Evolutionary conservation across 805 yeast genomes (phyloP).

Genomic region (Aciculoconidium aculeatum): DNA sequence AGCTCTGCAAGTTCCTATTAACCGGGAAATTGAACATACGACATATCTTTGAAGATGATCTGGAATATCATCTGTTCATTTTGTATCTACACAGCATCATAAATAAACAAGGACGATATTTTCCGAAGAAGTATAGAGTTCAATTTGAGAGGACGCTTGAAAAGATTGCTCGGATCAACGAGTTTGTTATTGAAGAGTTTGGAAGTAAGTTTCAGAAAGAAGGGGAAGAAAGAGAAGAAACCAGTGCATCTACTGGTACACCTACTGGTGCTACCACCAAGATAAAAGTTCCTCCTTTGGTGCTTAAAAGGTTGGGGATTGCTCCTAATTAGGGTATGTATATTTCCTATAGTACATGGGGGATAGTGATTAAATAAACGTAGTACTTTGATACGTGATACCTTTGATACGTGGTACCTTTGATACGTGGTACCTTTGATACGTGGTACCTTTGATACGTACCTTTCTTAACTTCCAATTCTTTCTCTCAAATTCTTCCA

Average conservation of each 20-base stretch:
- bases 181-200: slow-evolving; percentile 6
- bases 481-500: slow-evolving; percentile 33
- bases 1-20: slow-evolving; percentile 1
- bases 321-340: neutral
- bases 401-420: slow-evolving; percentile 2
- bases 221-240: neutral
- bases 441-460: too few relatives aligned
- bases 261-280: slow-evolving; percentile 4
- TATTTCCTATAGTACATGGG: neutral
- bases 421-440: slow-evolving; percentile 2
- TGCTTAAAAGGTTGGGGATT: slow-evolving; percentile 11
- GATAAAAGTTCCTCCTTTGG: slow-evolving; percentile 10
- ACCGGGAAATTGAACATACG: slow-evolving; percentile 1
- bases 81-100: slow-evolving; percentile 10
- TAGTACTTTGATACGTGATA: slow-evolving; percentile 2
- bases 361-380: neutral
- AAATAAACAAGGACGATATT: slow-evolving; percentile 10
- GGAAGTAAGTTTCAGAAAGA: slow-evolving; percentile 8
- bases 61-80: slow-evolving; percentile 6
- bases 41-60: slow-evolving; percentile 1
- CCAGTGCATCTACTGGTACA: neutral
- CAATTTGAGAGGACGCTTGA: slow-evolving; percentile 4
- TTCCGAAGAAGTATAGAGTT: slow-evolving; percentile 1
- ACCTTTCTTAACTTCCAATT: too few relatives aligned
- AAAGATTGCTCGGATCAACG: slow-evolving; percentile 6